Conservation (phyloP, 352 stramenopile genomes). For the Phytophthora kernoviae region DNA sequence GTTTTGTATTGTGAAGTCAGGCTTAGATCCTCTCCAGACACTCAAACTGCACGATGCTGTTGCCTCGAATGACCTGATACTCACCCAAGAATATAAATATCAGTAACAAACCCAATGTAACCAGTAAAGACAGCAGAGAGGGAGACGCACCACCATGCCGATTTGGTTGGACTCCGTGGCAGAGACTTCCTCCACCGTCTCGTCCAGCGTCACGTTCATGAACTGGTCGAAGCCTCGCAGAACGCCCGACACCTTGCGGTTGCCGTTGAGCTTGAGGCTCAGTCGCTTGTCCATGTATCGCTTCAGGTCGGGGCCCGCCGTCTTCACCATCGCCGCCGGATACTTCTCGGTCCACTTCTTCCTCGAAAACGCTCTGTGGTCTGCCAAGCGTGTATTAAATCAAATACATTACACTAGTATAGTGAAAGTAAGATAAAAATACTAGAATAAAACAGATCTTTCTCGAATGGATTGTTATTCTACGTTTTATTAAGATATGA, state of each 20-base stretch:
- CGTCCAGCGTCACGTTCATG: constrained; percentile 97
- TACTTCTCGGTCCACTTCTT: constrained; percentile 31
- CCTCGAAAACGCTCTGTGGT: constrained; percentile 1
- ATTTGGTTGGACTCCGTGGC: constrained; percentile 88
- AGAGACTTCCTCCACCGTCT: constrained; percentile 91
- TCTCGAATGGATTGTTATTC: not conserved
- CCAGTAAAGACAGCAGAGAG: not conserved
- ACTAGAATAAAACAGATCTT: constrained; percentile 4
- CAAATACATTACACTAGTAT: constrained; percentile 5
- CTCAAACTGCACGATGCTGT: constrained; percentile 92
- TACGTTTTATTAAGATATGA: constrained; percentile 20
- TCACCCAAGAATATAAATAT: constrained; percentile 1
- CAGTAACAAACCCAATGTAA: not conserved
- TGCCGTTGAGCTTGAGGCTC: constrained; percentile 94
- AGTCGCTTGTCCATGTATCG: constrained; percentile 96
- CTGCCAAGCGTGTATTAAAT: no score
- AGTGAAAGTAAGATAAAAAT: not conserved
- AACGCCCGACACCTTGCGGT: constrained; percentile 93
- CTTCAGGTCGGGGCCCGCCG: constrained; percentile 85
- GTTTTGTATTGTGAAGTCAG: not conserved
- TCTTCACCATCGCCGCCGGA: no score
- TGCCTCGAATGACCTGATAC: constrained; percentile 89
- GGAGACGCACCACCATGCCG: constrained; percentile 89
- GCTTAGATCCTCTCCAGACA: constrained; percentile 82
- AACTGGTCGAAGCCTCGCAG: constrained; percentile 97